Evolutionary conservation across 495 filamentous ascomycete genomes (phyloP).

Genomic region (Diplogelasinospora grovesii): DNA sequence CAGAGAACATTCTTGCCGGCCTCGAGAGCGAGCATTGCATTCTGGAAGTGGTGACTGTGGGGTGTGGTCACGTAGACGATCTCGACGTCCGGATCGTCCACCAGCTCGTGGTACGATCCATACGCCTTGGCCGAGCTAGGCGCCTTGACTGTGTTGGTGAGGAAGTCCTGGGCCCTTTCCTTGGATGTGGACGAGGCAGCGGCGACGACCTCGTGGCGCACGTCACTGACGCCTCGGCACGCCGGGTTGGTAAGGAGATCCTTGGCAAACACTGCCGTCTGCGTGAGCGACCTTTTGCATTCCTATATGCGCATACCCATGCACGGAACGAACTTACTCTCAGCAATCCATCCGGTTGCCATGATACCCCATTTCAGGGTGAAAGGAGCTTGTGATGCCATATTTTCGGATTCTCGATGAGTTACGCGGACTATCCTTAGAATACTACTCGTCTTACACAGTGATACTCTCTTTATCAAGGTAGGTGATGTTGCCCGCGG

Average conservation of each 20-base stretch:
- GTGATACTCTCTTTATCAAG: too few relatives aligned
- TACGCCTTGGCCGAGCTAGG: slow-evolving; percentile 66
- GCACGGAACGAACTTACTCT: slow-evolving; percentile 42
- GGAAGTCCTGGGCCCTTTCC: slow-evolving; percentile 63
- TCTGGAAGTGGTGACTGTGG: slow-evolving; percentile 93
- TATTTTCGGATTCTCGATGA: too few relatives aligned
- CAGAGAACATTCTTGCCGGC: slow-evolving; percentile 86
- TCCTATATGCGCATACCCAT: too few relatives aligned
- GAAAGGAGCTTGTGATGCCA: slow-evolving; percentile 45
- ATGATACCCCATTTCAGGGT: slow-evolving; percentile 74
- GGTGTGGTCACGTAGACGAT: slow-evolving; percentile 92
- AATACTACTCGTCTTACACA: too few relatives aligned
- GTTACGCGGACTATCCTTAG: too few relatives aligned
- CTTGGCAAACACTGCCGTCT: slow-evolving; percentile 52
- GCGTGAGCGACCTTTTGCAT: not conserved
- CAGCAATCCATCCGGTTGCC: slow-evolving; percentile 75
- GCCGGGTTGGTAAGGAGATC: slow-evolving; percentile 78
- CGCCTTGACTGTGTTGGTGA: slow-evolving; percentile 56
- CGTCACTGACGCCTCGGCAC: slow-evolving; percentile 61
- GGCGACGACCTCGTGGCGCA: slow-evolving; percentile 72
- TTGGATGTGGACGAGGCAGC: slow-evolving; percentile 74
- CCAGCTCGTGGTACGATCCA: slow-evolving; percentile 72
- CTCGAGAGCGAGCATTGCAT: slow-evolving; percentile 71
- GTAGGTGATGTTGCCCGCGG: too few relatives aligned
- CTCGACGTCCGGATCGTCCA: slow-evolving; percentile 69